Evolutionary conservation across 306 rosid species (phyloP), one percentile per base, ranked within the genome.

Genomic region (Quercus ilex): DNA sequence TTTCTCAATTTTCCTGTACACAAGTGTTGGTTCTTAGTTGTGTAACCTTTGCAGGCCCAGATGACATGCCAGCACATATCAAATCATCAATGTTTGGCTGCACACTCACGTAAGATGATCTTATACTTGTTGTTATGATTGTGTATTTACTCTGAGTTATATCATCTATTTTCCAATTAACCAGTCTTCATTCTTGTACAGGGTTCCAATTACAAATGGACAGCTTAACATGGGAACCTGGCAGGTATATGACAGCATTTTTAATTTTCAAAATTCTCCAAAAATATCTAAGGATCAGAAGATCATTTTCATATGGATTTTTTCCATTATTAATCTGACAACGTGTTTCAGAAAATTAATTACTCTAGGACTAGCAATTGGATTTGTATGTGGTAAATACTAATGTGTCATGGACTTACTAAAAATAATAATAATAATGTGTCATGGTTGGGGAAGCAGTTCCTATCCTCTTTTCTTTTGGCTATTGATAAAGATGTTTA

Each of bases 21-120:
- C 43, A 41, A 21, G 5, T 30, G 5, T 59, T 57, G 51, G 26
- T 68, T 20, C 75, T 72, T 43, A 74, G 59, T 55, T 85, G 80
- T 85, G 79, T 67, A 58, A 69, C 62, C 65, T 80, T 78, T 81
- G 73, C 88, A 95, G 99, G 99, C 76, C 89, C 92, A 3, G 99
- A 95, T 80, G 99, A 92, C 92, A 95, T 95, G 98, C 99, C 97
- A 1, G 99, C 99, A 10, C 99, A 95, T 75, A 93, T 95, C 56
- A 95, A 92, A 81, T 91, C 99, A n/a, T 95, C 99, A 0, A 91
- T 95, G 94, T 90, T 95, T 87, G 99, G 99, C 77, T 85, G 91
- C 84, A 43, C 93, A 30, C 91, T 95, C 63, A 91, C 87, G 98
- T 95, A 69, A 77, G 88, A 76, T 72, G 26, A 76, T 55, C 69